Base-by-base conservation (phyloP, 2,329 filamentous ascomycete genomes). In the Sporothrix luriei region DNA sequence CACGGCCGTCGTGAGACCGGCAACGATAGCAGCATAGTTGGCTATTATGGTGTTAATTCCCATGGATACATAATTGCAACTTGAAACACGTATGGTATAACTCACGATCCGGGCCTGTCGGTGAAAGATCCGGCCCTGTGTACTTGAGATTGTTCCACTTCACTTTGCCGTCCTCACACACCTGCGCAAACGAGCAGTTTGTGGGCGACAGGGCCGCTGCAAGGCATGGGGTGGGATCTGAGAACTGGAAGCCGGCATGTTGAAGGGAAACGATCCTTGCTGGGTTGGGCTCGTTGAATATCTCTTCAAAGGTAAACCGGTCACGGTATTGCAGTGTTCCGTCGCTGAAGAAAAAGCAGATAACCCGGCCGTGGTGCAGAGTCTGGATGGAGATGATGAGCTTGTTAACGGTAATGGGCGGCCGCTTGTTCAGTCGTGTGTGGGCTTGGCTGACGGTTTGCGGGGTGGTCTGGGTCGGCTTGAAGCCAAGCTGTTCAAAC, bases 241-340 rank as follows among this genome's bases (percentile, higher is more conserved):
- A 79, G 76, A 91, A 95, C 7, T 85, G 84, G 78, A 96, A 97
- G 1, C 93, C 93, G 59, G 89, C 88, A 77, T 97, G 92, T 38
- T 89, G 83, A 38, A 96, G 83, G 69, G 88, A 91, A 72, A 86
- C 87, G 43, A 96, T 87, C 59, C 83, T 87, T 55, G 87, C 85
- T 9, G 87, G 79, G 74, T 91, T 90, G 38, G 85, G 84, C 69
- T 90, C 85, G 5, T 86, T 84, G 72, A 87, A 88, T 0, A 94
- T 82, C 68, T 89, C 84, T 4, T 87, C 84, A 85, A 97, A 90
- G 0, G 87, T 91, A 62, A 86, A 84, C 13, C 93, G 87, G 75
- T 96, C 91, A 69, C 92, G 88, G 78, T 94, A 92, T 74, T 95
- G 90, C 3, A 96, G 83, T 0, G 88, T 90, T 13, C 94, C 92